These are phyloP conservation scores for Discostella stelligera DNA, from an alignment of 352 stramenopile genomes.

Conservation along the genomic window DNA sequence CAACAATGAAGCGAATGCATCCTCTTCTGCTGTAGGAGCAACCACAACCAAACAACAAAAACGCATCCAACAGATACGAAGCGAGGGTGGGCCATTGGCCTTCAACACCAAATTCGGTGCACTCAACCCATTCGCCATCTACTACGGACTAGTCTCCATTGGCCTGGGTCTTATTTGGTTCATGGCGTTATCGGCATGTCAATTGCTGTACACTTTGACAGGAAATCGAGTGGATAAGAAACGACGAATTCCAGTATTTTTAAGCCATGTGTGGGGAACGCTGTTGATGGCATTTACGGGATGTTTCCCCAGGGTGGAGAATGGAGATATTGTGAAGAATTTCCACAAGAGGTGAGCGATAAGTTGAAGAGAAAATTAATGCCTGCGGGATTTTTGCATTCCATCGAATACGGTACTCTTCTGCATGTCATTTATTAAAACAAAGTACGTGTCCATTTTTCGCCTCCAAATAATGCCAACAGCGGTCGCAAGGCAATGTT, in stretches of 20 bases:
- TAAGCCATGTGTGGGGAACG: conserved; percentile 77
- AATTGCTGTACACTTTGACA: conserved; percentile 71
- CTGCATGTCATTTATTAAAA: conserved; percentile 3
- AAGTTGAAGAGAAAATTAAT: background rate
- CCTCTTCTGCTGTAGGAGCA: background rate
- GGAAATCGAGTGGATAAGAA: conserved; percentile 60
- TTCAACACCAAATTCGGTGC: conserved; percentile 75
- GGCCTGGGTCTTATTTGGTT: conserved; percentile 73
- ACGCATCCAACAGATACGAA: conserved; percentile 31
- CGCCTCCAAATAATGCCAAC: background rate
- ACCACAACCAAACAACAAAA: conserved; percentile 41
- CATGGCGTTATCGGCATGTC: conserved; percentile 43
- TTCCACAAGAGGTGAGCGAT: conserved; percentile 61
- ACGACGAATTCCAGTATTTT: conserved; percentile 62
- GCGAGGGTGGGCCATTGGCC: conserved; percentile 51
- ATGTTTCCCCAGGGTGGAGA: conserved; percentile 62
- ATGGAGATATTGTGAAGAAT: conserved; percentile 57
- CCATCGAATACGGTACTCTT: no score
- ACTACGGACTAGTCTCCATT: conserved; percentile 73
- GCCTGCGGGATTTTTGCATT: no score
- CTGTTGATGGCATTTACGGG: conserved; percentile 63
- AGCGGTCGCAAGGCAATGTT: conserved; percentile 75
- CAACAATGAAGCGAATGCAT: background rate
- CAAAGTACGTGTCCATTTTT: background rate
- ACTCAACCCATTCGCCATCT: conserved; percentile 78